Conservation (phyloP, 1,139 yeast species). For the Suhomyces maxii region DNA sequence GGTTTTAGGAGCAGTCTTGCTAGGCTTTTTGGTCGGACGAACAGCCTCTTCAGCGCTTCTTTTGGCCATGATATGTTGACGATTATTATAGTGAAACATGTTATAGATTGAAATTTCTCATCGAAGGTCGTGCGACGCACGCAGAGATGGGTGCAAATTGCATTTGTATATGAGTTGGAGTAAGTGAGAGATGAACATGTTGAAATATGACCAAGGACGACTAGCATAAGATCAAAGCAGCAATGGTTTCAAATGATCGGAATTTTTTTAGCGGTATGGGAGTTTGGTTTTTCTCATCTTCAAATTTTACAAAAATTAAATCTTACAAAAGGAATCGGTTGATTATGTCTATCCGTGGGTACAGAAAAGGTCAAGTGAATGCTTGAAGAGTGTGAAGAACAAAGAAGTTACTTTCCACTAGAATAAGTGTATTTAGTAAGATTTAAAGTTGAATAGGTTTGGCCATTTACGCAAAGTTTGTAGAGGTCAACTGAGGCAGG, state of each 20-base stretch:
- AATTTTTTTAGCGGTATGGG: too few species aligned
- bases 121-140: slow-evolving; percentile 4
- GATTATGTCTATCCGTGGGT: too few species aligned
- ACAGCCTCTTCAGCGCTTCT: slow-evolving; percentile 23
- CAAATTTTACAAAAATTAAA: neutral
- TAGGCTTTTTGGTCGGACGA: slow-evolving; percentile 35
- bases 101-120: slow-evolving; percentile 2
- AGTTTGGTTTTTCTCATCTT: neutral
- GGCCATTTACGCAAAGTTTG: neutral
- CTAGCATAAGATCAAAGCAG: too few species aligned
- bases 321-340: too few species aligned
- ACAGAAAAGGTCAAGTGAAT: too few species aligned
- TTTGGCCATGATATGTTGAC: slow-evolving; percentile 19
- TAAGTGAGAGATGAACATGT: too few species aligned
- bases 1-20: slow-evolving; percentile 21
- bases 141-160: slow-evolving; percentile 9
- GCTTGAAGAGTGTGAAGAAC: too few species aligned
- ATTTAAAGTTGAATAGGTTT: too few species aligned
- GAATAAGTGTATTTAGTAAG: neutral
- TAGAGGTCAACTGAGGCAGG: neutral
- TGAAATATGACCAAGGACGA: too few species aligned
- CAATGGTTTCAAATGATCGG: too few species aligned
- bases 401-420: too few species aligned
- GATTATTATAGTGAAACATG: neutral
- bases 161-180: too few species aligned